Conservation (phyloP, 2,329 filamentous ascomycete species). For the Fusarium sp. region DNA sequence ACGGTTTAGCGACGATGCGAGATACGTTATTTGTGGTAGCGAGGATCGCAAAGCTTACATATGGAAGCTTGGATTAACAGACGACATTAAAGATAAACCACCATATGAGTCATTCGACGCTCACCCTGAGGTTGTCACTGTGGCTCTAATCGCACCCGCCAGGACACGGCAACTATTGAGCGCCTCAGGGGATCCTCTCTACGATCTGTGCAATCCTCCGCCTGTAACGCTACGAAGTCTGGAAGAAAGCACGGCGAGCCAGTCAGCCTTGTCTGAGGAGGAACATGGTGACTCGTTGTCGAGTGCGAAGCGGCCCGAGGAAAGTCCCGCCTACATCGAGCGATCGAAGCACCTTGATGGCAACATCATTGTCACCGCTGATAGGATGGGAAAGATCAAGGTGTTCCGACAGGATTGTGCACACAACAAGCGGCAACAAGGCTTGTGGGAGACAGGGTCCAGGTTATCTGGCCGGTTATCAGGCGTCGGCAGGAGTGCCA, state of each 20-base stretch:
- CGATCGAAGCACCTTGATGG: slow-evolving; percentile 84
- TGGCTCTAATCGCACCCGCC: slow-evolving; percentile 87
- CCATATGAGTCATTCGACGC: slow-evolving; percentile 93
- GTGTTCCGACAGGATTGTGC: slow-evolving; percentile 97
- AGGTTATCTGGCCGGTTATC: slow-evolving; percentile 80
- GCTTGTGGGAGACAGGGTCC: slow-evolving; percentile 84
- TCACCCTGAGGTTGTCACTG: slow-evolving; percentile 89
- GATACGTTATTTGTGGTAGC: slow-evolving; percentile 91
- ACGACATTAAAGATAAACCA: slow-evolving; percentile 83
- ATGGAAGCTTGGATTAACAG: slow-evolving; percentile 74
- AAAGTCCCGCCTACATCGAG: slow-evolving; percentile 83
- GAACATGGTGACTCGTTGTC: slow-evolving; percentile 54
- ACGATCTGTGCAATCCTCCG: slow-evolving; percentile 95
- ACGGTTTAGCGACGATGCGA: slow-evolving; percentile 87
- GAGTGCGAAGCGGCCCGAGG: slow-evolving; percentile 67
- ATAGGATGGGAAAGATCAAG: slow-evolving; percentile 90
- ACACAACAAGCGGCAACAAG: slow-evolving; percentile 81
- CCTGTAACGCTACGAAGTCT: slow-evolving; percentile 86
- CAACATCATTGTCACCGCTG: slow-evolving; percentile 93
- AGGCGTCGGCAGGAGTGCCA: slow-evolving; percentile 72
- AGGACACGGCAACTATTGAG: slow-evolving; percentile 84
- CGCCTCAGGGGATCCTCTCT: slow-evolving; percentile 91
- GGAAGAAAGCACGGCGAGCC: slow-evolving; percentile 70
- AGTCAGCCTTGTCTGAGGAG: slow-evolving; percentile 57
- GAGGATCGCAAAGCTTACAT: slow-evolving; percentile 93